A percentile compares a stretch with the other conserved stretches of the same genome.
These are phyloP conservation scores for Chlamydomonas reinhardtii DNA, from an alignment of 163 green algal species.

Conservation along the genomic window DNA sequence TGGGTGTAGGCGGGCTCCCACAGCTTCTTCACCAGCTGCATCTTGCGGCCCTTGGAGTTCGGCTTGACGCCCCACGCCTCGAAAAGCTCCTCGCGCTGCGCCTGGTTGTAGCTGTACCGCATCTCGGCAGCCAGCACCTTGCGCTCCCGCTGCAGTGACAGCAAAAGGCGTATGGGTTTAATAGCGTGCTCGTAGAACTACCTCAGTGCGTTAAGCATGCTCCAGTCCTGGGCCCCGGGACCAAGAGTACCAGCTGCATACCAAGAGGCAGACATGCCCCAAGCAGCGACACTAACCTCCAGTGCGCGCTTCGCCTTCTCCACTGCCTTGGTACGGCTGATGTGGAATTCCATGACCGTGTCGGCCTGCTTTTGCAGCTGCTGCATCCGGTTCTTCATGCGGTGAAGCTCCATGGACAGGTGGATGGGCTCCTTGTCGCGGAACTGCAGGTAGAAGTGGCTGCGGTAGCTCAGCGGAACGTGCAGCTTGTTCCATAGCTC, in stretches of 20 bases:
- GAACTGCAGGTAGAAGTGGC: conserved; percentile 74
- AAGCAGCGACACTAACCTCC: conserved; percentile 1
- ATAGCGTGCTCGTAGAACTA: too few relatives aligned
- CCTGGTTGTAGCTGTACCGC: conserved; percentile 63
- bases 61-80: conserved; percentile 62
- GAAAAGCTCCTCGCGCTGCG: conserved; percentile 66
- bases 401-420: conserved; percentile 67
- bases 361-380: conserved; percentile 6
- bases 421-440: conserved; percentile 73
- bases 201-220: too few relatives aligned
- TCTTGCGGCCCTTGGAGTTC: conserved; percentile 73
- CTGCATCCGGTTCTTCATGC: conserved; percentile 26
- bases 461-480: conserved; percentile 74
- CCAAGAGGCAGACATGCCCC: too few relatives aligned
- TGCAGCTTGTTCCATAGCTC: conserved; percentile 74
- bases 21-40: conserved; percentile 72
- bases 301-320: conserved; percentile 44
- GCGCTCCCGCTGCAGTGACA: conserved; percentile 59
- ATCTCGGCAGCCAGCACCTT: conserved; percentile 71
- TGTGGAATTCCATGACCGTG: not conserved
- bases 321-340: conserved; percentile 22
- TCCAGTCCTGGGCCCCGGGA: too few relatives aligned
- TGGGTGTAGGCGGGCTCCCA: conserved; percentile 29
- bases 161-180: too few relatives aligned
- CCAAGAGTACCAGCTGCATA: too few relatives aligned